Percentiles rank a stretch among this genome's conserved stretches.
Evolutionary conservation across 176 grass and related monocot species (phyloP).

Genomic region (Triticum aestivum): IWGSC_CS_RefSeq_v2.1 NC_057799.1:327122824-327123323

Average conservation of each 20-base stretch:
- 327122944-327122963: conserved; percentile 13
- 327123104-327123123: conserved; percentile 65
- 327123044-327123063: conserved; percentile 61
- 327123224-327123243: conserved; percentile 42
- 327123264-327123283: conserved; percentile 26
- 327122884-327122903: conserved; percentile 44
- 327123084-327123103: conserved; percentile 56
- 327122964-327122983: conserved; percentile 43
- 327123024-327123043: conserved; percentile 65
- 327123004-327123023: conserved; percentile 56
- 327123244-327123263: conserved; percentile 55
- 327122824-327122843: conserved; percentile 52
- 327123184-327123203: conserved; percentile 74
- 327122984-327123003: conserved; percentile 70
- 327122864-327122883: conserved; percentile 66
- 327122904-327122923: conserved; percentile 40
- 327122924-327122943: conserved; percentile 20
- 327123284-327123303: conserved; percentile 42
- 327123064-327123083: conserved; percentile 66
- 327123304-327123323: conserved; percentile 58
- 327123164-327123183: conserved; percentile 73
- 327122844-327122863: conserved; percentile 56
- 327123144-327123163: conserved; percentile 83
- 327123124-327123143: conserved; percentile 98
- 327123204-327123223: conserved; percentile 61